Percentiles rank a stretch among this genome's conserved stretches.
phyloP scores from a whole-genome alignment of 805 yeast genomes.

The Suhomyces sp. region DNA sequence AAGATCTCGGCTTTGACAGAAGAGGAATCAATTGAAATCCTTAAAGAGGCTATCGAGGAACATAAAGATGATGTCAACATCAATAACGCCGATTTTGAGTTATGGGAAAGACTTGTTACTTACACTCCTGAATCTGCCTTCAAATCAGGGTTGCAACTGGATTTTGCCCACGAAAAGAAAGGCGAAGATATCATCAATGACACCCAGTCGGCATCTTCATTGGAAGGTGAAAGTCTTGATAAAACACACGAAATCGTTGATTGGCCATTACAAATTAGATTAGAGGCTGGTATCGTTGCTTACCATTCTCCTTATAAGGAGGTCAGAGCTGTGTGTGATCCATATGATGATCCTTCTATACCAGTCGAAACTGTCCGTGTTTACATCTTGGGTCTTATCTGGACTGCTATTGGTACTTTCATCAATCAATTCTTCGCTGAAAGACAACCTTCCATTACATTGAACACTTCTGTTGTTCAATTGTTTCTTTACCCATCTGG shows the following conservation, averaged over 20 bases:
- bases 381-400: conserved; percentile 50
- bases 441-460: conserved; percentile 50
- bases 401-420: conserved; percentile 58
- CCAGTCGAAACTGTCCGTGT: conserved; percentile 45
- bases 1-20: conserved; percentile 34
- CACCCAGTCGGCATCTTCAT: not conserved
- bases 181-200: not conserved
- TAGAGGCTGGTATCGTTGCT: conserved; percentile 39
- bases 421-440: conserved; percentile 56
- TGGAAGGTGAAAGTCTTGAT: conserved; percentile 1
- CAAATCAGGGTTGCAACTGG: not conserved
- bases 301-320: conserved; percentile 44
- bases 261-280: conserved; percentile 34
- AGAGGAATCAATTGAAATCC: conserved; percentile 40
- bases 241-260: conserved; percentile 15
- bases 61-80: conserved; percentile 40
- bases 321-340: conserved; percentile 38
- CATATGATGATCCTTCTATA: conserved; percentile 33
- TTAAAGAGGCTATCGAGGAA: conserved; percentile 38
- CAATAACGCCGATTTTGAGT: conserved; percentile 27
- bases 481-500: conserved; percentile 49
- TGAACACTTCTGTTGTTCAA: conserved; percentile 46
- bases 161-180: not conserved
- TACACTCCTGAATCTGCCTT: not conserved
- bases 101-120: conserved; percentile 21